These are phyloP conservation scores for Polyrhizophydium stewartii DNA, from an alignment of 371 early-diverging fungal species.

Conservation along the genomic window DNA sequence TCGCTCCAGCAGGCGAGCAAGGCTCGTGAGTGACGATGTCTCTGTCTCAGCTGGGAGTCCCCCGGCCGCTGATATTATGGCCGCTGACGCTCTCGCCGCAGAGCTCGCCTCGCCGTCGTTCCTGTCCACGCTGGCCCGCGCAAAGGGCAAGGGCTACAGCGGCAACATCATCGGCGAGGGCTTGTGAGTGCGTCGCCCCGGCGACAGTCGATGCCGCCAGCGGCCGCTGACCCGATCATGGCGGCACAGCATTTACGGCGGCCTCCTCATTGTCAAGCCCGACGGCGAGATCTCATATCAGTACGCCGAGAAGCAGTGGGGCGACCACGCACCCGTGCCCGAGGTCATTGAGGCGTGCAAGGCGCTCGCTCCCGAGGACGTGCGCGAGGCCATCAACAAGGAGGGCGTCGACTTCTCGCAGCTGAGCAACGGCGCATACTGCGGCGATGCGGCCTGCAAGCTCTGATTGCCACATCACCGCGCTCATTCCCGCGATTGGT, in stretches of 20 bases:
- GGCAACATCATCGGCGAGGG: slow-evolving; percentile 24
- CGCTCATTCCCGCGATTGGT: no score
- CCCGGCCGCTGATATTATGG: no score
- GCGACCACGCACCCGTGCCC: slow-evolving; percentile 16
- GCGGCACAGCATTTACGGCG: slow-evolving; percentile 13
- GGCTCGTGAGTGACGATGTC: no score
- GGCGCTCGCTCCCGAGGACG: background rate
- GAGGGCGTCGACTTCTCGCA: background rate
- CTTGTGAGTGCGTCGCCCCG: background rate
- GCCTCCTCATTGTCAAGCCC: slow-evolving; percentile 15
- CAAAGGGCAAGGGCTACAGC: slow-evolving; percentile 6
- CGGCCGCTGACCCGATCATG: background rate
- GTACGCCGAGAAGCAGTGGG: slow-evolving; percentile 19
- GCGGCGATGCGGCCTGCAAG: no score
- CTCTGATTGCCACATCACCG: no score
- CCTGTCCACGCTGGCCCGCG: background rate
- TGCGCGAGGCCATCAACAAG: background rate
- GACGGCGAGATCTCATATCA: slow-evolving; percentile 10
- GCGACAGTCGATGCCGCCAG: no score
- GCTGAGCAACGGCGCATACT: no score
- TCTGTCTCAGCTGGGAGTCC: no score
- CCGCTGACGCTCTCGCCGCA: no score
- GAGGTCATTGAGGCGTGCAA: slow-evolving; percentile 13
- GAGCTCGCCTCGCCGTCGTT: no score
- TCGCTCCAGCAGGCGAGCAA: no score